Conservation (phyloP, 2,329 filamentous ascomycete genomes). For the Fusarium mexicanum region DNA sequence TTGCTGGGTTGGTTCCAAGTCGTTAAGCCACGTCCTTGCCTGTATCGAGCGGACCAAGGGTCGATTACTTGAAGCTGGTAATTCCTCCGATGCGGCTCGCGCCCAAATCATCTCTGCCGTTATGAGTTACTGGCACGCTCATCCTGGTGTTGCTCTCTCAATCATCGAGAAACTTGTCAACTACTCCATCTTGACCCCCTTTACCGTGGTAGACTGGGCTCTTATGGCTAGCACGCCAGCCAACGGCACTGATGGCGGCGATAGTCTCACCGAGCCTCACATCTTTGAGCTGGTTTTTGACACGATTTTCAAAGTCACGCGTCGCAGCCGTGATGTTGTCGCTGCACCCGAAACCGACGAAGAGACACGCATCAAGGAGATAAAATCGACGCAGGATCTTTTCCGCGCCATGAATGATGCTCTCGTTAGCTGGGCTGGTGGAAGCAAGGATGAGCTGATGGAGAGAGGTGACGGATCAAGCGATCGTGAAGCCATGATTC, state of each 20-base stretch:
- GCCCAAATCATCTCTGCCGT: constrained; percentile 91
- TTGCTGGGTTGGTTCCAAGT: constrained; percentile 93
- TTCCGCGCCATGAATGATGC: constrained; percentile 85
- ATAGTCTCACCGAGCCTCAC: constrained; percentile 76
- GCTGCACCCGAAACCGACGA: constrained; percentile 69
- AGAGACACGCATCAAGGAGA: constrained; percentile 74
- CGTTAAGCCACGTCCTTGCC: constrained; percentile 92
- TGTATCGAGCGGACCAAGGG: constrained; percentile 96
- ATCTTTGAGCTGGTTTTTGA: constrained; percentile 90
- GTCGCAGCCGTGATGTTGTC: constrained; percentile 83
- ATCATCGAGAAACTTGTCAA: constrained; percentile 98
- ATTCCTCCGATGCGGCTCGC: constrained; percentile 77
- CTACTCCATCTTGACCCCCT: constrained; percentile 91
- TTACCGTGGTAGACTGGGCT: constrained; percentile 90
- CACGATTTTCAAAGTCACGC: constrained; percentile 90
- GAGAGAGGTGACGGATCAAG: constrained; percentile 70
- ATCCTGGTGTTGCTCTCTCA: constrained; percentile 89
- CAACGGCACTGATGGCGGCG: constrained; percentile 63
- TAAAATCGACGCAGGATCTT: constrained; percentile 78
- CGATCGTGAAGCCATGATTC: constrained; percentile 71
- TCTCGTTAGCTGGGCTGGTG: constrained; percentile 75
- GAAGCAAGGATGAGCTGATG: constrained; percentile 78
- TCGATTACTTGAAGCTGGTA: constrained; percentile 81
- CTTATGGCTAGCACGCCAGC: constrained; percentile 68
- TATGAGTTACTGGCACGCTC: constrained; percentile 91